phyloP scores from a whole-genome alignment of 2,329 filamentous ascomycete genomes.

The Daldinia eschscholtzii region DNA sequence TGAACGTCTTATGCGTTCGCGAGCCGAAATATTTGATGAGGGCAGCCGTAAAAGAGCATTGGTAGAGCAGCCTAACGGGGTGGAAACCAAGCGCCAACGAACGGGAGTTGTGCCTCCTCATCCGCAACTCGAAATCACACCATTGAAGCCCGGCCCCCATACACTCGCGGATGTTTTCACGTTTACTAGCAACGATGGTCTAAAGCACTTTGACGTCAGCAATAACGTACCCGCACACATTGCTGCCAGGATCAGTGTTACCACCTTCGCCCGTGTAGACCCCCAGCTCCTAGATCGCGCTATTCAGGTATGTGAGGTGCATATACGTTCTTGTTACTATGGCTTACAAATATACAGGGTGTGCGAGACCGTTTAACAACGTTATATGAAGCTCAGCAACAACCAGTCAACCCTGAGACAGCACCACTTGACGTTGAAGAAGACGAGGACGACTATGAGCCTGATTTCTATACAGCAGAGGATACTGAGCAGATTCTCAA shows the following conservation, averaged over 20 bases:
- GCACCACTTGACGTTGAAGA: constrained; percentile 74
- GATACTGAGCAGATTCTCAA: constrained; percentile 82
- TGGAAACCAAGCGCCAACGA: constrained; percentile 87
- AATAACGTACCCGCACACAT: constrained; percentile 79
- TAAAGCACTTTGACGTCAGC: constrained; percentile 84
- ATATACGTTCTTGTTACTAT: constrained; percentile 7
- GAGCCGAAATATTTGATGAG: constrained; percentile 84
- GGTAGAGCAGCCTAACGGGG: constrained; percentile 76
- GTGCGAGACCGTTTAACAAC: constrained; percentile 64
- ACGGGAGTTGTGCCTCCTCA: constrained; percentile 66
- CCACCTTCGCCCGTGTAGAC: constrained; percentile 80
- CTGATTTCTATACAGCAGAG: constrained; percentile 83
- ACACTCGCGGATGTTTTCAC: constrained; percentile 89
- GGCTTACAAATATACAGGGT: constrained; percentile 55
- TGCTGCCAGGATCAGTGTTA: constrained; percentile 84
- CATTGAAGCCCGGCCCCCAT: constrained; percentile 79
- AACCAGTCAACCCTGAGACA: constrained; percentile 69
- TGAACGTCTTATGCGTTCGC: constrained; percentile 82
- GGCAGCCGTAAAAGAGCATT: constrained; percentile 80
- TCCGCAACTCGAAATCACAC: constrained; percentile 69
- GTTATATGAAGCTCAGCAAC: constrained; percentile 59
- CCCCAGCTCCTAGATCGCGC: constrained; percentile 76
- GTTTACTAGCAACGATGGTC: constrained; percentile 78
- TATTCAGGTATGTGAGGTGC: constrained; percentile 69
- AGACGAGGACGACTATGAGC: constrained; percentile 94